Evolutionary conservation across 2,329 filamentous ascomycete genomes (phyloP).

Genomic region (Magnaporthales sp.): DNA sequence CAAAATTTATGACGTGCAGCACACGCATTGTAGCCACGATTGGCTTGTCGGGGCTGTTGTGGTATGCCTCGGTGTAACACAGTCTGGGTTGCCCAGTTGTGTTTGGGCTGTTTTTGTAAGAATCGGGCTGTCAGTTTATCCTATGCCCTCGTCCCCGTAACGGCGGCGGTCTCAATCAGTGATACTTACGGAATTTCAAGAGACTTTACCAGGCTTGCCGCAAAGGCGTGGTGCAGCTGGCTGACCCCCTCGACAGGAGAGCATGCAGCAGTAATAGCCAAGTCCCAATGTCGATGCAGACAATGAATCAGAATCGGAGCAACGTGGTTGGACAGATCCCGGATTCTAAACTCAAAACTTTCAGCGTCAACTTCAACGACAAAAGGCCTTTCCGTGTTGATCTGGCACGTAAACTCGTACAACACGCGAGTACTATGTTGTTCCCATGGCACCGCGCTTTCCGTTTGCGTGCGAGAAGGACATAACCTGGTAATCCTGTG

Average conservation of each 20-base stretch:
- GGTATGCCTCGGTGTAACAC: not conserved
- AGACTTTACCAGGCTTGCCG: slow-evolving; percentile 14
- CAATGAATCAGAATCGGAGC: slow-evolving; percentile 19
- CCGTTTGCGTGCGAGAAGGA: not conserved
- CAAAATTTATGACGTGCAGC: slow-evolving; percentile 4
- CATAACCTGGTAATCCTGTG: not conserved
- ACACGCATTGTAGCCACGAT: slow-evolving; percentile 4
- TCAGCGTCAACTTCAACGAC: slow-evolving; percentile 15
- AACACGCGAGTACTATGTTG: slow-evolving; percentile 7
- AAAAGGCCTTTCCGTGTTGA: slow-evolving; percentile 7
- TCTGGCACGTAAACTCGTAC: slow-evolving; percentile 15
- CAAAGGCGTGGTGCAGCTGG: slow-evolving; percentile 14
- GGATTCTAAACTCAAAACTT: slow-evolving; percentile 15
- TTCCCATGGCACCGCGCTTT: not conserved
- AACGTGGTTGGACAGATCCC: slow-evolving; percentile 9
- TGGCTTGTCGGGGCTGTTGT: not conserved
- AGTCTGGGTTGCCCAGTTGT: not conserved
- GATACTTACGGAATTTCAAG: slow-evolving; percentile 15
- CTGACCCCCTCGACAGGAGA: slow-evolving; percentile 12
- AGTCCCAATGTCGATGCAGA: slow-evolving; percentile 21
- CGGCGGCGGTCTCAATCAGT: not conserved
- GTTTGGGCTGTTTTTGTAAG: not conserved
- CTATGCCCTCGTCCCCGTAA: not conserved
- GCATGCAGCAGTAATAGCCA: slow-evolving; percentile 15
- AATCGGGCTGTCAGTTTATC: not conserved